Conservation (phyloP, 202 grass and related monocot genomes). For the Panicum hallii region DNA sequence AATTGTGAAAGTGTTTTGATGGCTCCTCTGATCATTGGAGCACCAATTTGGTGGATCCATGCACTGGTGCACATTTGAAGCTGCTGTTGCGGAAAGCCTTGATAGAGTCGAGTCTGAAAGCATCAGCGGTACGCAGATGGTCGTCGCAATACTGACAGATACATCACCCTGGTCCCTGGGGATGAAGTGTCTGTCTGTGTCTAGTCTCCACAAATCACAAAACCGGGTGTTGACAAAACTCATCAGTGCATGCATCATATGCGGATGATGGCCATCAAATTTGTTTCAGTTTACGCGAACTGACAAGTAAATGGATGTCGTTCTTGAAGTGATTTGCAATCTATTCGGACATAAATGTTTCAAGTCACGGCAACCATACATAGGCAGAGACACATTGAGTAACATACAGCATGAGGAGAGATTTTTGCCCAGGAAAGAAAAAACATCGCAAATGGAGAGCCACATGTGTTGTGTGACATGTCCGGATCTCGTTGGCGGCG, state of each 20-base stretch:
- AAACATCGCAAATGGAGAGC: not conserved
- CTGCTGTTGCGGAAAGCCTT: not conserved
- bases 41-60: not conserved
- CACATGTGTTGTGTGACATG: not conserved
- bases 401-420: not conserved
- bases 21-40: no score
- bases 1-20: no score
- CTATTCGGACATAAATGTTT: not conserved
- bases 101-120: not conserved
- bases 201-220: not conserved
- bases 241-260: no score
- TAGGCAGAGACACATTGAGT: not conserved
- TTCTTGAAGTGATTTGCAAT: not conserved
- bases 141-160: not conserved
- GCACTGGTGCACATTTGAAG: not conserved
- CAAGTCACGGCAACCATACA: not conserved
- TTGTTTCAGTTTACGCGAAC: no score
- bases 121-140: no score
- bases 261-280: no score
- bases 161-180: not conserved
- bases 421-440: not conserved
- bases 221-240: no score
- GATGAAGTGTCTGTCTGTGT: not conserved
- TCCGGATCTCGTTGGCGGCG: slow-evolving; percentile 28
- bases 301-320: no score